Base-by-base conservation (phyloP, 169 alveolate species). In the Plasmodium gallinaceum region DNA sequence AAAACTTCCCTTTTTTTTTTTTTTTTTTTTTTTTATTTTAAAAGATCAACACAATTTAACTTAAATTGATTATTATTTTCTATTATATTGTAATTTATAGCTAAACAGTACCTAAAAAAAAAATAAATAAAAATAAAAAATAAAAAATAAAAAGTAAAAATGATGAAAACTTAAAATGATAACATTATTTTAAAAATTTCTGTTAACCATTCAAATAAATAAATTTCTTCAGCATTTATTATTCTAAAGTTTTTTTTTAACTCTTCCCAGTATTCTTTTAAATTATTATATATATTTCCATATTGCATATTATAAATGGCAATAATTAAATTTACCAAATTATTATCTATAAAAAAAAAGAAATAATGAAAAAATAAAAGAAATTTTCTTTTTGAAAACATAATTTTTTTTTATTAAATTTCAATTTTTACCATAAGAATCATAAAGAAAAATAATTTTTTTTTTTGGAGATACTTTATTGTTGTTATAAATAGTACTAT, bases 41-140 rank as follows among this genome's bases (percentile, higher is more conserved):
- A 80, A 68, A 80, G 90, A 54, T 80, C 90, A 22, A 80, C 90
- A 71, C 90, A 80, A 18, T 80, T 65, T 80, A 80, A 80, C 90
- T 80, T 80, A 42, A 37, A 80, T 20, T 64, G 90, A 80, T 66
- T 80, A 58, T 66, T 68, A 24, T 80, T 80, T 68, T 80, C 64
- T 66, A 80, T 80, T 66, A 80, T 51, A 57, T 80, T 80, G 66
- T 65, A 80, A 54, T 80, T 80, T 70, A 80, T 70, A 18, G 83
- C 90, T 18, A 80, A 71, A 45, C 90, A 80, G 32, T 80, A 80
- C 90, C 90, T 80, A 45, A 58, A 60, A 74, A 20, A 26, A 7
- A 51, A 48, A 70, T 1, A n/a, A 51, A 46, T 10, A 7, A 51
- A 39, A 42, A 9, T 24, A 58, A 42, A 58, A 58, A 37, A 52